phyloP scores from a whole-genome alignment of 2,329 filamentous ascomycete genomes.

The Keithomyces neogunnii region DNA sequence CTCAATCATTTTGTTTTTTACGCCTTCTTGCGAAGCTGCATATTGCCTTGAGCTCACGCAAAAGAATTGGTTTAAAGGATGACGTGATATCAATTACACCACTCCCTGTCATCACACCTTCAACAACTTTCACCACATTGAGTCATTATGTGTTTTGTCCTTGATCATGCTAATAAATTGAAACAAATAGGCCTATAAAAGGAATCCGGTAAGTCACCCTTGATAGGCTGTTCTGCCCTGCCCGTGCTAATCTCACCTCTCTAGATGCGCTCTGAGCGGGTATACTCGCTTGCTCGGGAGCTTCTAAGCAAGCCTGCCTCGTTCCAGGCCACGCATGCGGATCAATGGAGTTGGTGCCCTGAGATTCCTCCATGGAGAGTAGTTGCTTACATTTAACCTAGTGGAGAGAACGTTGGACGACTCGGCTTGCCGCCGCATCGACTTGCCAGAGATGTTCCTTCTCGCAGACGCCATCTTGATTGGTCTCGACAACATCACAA shows the following conservation, averaged over 20 bases:
- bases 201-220: conserved; percentile 9
- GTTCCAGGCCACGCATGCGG: conserved; percentile 19
- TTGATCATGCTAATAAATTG: conserved; percentile 20
- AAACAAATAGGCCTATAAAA: conserved; percentile 14
- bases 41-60: background rate
- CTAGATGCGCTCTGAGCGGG: background rate
- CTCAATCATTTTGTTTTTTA: no score
- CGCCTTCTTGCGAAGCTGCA: background rate
- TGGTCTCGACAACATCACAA: conserved; percentile 57
- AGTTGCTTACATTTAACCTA: conserved; percentile 23
- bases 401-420: conserved; percentile 73
- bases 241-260: conserved; percentile 9
- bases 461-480: conserved; percentile 61
- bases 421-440: conserved; percentile 49
- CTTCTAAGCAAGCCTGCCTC: conserved; percentile 10
- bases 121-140: no score
- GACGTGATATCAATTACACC: no score
- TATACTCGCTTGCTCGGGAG: no score
- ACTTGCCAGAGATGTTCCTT: conserved; percentile 47
- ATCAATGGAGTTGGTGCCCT: conserved; percentile 2
- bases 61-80: no score
- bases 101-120: no score
- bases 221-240: background rate
- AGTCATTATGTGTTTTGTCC: no score
- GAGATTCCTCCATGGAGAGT: conserved; percentile 14